Conservation (phyloP, 768 basidiomycete genomes). For the Leccinum incarnatum region DNA sequence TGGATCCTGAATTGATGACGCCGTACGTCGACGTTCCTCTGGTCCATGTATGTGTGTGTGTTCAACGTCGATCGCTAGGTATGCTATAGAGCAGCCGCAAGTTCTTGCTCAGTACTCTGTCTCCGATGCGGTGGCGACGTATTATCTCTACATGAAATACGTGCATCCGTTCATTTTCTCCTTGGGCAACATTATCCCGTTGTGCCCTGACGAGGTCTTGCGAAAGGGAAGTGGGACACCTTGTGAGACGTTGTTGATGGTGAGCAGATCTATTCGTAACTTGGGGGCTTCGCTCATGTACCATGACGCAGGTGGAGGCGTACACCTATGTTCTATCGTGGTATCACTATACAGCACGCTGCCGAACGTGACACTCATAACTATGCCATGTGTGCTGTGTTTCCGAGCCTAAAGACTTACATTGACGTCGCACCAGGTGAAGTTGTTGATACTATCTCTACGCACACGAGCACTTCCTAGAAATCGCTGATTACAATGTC, state of each 20-base stretch:
- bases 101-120: slow-evolving; percentile 89
- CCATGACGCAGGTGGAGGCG: slow-evolving; percentile 77
- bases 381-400: too few relatives aligned
- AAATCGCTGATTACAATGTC: too few relatives aligned
- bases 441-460: too few relatives aligned
- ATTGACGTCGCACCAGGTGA: too few relatives aligned
- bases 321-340: slow-evolving; percentile 35
- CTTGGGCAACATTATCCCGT: slow-evolving; percentile 96
- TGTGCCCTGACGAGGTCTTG: slow-evolving; percentile 94
- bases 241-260: slow-evolving; percentile 98
- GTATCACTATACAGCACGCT: too few relatives aligned
- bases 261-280: slow-evolving; percentile 35
- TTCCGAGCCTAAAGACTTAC: too few relatives aligned
- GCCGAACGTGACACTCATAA: too few relatives aligned
- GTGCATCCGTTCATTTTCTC: slow-evolving; percentile 99
- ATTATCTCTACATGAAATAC: slow-evolving; percentile 99
- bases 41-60: background rate
- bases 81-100: slow-evolving; percentile 95
- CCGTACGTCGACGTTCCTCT: slow-evolving; percentile 61
- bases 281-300: slow-evolving; percentile 2
- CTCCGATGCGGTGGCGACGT: slow-evolving; percentile 99
- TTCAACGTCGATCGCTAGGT: slow-evolving; percentile 45
- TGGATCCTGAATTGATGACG: slow-evolving; percentile 99
- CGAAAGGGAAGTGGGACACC: slow-evolving; percentile 95
- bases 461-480: too few relatives aligned